phyloP scores from a whole-genome alignment of 2,329 filamentous ascomycete species.

The Macrophomina pseudophaseolina region DNA sequence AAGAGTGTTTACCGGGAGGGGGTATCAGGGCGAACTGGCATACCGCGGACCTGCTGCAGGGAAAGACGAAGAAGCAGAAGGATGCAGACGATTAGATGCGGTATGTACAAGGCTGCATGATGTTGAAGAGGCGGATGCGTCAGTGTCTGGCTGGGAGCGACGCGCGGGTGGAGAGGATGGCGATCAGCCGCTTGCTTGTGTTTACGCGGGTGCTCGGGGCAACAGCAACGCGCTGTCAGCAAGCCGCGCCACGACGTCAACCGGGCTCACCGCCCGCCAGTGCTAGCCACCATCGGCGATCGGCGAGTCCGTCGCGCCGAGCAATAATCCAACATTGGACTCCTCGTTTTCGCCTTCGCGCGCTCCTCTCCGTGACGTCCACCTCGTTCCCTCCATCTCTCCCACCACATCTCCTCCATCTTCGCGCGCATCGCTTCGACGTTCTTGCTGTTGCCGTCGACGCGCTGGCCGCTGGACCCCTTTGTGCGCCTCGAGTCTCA shows the following conservation, averaged over 20 bases:
- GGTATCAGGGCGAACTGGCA: slow-evolving; percentile 25
- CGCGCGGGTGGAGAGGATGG: slow-evolving; percentile 20
- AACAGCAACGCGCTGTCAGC: slow-evolving; percentile 9
- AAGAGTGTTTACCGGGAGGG: slow-evolving; percentile 7
- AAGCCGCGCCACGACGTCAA: not conserved
- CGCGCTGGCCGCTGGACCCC: slow-evolving; percentile 9
- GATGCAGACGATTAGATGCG: slow-evolving; percentile 17
- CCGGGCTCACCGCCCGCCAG: too few relatives aligned
- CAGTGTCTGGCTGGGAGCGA: slow-evolving; percentile 15
- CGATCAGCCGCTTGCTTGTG: slow-evolving; percentile 23
- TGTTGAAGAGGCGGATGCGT: not conserved
- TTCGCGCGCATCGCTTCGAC: slow-evolving; percentile 3
- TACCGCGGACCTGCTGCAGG: slow-evolving; percentile 17
- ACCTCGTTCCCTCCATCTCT: slow-evolving; percentile 3
- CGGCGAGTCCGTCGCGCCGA: not conserved
- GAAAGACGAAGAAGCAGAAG: slow-evolving; percentile 15
- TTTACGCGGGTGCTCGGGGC: slow-evolving; percentile 21
- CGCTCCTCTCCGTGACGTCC: slow-evolving; percentile 9
- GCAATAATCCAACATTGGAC: not conserved
- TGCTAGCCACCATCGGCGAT: not conserved
- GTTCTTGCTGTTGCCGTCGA: not conserved
- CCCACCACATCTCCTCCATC: not conserved
- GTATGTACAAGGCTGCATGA: slow-evolving; percentile 27
- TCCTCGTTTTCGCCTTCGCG: slow-evolving; percentile 10
- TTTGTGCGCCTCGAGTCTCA: not conserved